Percentiles rank a stretch among this genome's conserved stretches.
Conservation (phyloP, 768 basidiomycete genomes). For the Kockovaella imperatae region DNA sequence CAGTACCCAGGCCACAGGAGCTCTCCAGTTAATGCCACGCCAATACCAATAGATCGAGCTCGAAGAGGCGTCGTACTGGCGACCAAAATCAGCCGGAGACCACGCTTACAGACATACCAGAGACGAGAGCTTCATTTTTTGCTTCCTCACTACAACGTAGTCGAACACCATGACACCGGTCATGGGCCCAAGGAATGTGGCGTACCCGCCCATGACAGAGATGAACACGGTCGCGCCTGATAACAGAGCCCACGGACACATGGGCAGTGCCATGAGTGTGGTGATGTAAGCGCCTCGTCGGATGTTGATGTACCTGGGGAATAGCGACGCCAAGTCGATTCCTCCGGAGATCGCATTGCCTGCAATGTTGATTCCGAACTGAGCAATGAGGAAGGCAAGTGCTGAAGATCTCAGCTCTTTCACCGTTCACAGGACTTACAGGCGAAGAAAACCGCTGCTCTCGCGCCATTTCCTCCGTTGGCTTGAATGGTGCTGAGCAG, state of each 20-base stretch:
- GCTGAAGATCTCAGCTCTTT: conserved; percentile 6
- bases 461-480: conserved; percentile 24
- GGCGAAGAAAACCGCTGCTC: conserved; percentile 41
- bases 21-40: conserved; percentile 25
- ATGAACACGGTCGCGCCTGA: conserved; percentile 28
- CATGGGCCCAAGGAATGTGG: conserved; percentile 29
- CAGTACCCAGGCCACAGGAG: conserved; percentile 21
- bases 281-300: conserved; percentile 19
- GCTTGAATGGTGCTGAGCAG: conserved; percentile 19
- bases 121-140: conserved; percentile 12
- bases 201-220: conserved; percentile 21
- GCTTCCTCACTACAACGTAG: conserved; percentile 24
- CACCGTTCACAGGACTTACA: conserved; percentile 6
- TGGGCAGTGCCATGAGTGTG: conserved; percentile 26
- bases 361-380: conserved; percentile 34
- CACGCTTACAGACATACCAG: conserved; percentile 2
- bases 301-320: conserved; percentile 23
- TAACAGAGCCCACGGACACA: conserved; percentile 29
- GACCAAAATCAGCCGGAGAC: neutral
- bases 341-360: conserved; percentile 33
- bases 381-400: conserved; percentile 26
- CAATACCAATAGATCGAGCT: conserved; percentile 17
- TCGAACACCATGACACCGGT: conserved; percentile 30
- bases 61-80: conserved; percentile 19
- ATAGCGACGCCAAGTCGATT: conserved; percentile 24